These are phyloP conservation scores for Cardamine occulta DNA, from an alignment of 345 rosid species.

Conservation along the genomic window DNA sequence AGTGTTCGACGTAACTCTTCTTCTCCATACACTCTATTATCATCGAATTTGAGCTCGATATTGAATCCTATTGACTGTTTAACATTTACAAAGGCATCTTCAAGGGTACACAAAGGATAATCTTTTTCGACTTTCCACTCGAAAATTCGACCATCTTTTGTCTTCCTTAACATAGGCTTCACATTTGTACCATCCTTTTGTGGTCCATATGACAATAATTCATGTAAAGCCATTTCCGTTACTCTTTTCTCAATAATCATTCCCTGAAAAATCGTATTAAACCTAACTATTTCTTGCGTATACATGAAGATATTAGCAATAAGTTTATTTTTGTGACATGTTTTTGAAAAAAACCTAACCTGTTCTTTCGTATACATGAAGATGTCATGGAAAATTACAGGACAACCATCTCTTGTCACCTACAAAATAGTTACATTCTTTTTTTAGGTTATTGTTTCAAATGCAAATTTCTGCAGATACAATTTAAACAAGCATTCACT, in stretches of 20 bases:
- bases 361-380: slow-evolving; percentile 56
- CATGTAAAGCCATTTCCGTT: slow-evolving; percentile 55
- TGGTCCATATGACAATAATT: slow-evolving; percentile 61
- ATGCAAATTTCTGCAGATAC: neutral
- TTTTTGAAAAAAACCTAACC: slow-evolving; percentile 43
- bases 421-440: slow-evolving; percentile 31
- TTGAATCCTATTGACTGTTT: slow-evolving; percentile 59
- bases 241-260: slow-evolving; percentile 58
- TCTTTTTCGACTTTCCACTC: slow-evolving; percentile 65
- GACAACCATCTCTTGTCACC: slow-evolving; percentile 72
- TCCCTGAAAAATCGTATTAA: slow-evolving; percentile 47
- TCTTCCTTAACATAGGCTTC: slow-evolving; percentile 56
- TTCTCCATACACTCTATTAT: slow-evolving; percentile 53
- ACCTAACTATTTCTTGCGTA: neutral
- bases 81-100: slow-evolving; percentile 57
- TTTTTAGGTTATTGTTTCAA: neutral
- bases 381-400: slow-evolving; percentile 71
- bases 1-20: slow-evolving; percentile 53
- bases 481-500: neutral
- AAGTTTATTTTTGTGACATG: neutral
- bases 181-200: slow-evolving; percentile 48
- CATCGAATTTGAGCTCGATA: slow-evolving; percentile 74
- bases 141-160: slow-evolving; percentile 63
- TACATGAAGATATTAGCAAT: neutral
- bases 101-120: slow-evolving; percentile 59